These are phyloP conservation scores for Ascosphaera acerosa DNA, from an alignment of 2,329 filamentous ascomycete species.

Conservation along the genomic window DNA sequence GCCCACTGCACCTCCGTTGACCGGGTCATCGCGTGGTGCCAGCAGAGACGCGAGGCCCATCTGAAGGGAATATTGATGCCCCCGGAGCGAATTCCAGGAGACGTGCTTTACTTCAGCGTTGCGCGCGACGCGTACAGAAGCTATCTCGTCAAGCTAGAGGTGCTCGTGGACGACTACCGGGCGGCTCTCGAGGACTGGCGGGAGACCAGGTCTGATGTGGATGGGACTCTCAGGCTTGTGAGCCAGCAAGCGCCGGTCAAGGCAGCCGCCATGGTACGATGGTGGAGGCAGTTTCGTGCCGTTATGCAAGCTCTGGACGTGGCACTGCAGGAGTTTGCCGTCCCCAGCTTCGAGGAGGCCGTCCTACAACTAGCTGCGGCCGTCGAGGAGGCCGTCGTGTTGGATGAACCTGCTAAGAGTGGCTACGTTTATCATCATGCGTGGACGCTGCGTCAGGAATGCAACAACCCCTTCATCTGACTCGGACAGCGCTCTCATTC, in stretches of 20 bases:
- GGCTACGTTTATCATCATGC: too few species aligned
- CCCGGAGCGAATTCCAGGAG: slow-evolving; percentile 9
- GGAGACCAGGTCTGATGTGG: not conserved
- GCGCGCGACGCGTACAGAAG: slow-evolving; percentile 7
- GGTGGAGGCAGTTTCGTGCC: slow-evolving; percentile 8
- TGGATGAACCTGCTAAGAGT: slow-evolving; percentile 3
- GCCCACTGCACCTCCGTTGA: slow-evolving; percentile 8
- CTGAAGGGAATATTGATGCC: slow-evolving; percentile 7
- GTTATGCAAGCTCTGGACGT: slow-evolving; percentile 11
- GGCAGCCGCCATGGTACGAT: slow-evolving; percentile 4
- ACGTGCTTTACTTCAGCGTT: slow-evolving; percentile 8
- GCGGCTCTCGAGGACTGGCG: not conserved
- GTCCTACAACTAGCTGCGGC: slow-evolving; percentile 8
- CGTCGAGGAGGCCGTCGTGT: slow-evolving; percentile 10
- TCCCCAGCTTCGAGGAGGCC: slow-evolving; percentile 10
- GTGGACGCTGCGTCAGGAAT: too few species aligned
- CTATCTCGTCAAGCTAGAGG: slow-evolving; percentile 4
- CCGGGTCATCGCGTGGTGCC: slow-evolving; percentile 9
- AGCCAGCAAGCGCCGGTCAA: not conserved
- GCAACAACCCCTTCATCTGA: too few species aligned
- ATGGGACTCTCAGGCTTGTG: not conserved
- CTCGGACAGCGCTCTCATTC: not conserved
- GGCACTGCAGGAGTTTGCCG: slow-evolving; percentile 5
- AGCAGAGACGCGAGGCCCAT: slow-evolving; percentile 2
- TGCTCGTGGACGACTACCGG: slow-evolving; percentile 1